phyloP scores from a whole-genome alignment of 1,284 basidiomycete genomes.

The Pyrrhoderma lamaoense region DNA sequence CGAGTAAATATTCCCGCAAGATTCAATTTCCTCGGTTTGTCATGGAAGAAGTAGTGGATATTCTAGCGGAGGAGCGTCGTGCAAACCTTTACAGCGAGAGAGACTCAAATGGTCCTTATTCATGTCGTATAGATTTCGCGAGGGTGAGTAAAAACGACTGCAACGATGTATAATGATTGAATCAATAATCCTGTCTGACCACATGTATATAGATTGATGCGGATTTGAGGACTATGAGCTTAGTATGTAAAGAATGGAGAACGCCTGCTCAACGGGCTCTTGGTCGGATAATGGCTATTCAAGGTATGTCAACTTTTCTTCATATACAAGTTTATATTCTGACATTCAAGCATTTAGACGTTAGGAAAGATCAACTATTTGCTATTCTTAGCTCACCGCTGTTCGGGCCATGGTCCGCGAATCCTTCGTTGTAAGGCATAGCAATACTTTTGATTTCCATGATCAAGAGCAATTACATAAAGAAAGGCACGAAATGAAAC shows the following conservation, averaged over 20 bases:
- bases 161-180: too few species aligned
- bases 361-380: constrained; percentile 5
- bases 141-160: too few species aligned
- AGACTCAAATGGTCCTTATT: constrained; percentile 8
- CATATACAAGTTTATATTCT: neutral
- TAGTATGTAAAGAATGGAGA: constrained; percentile 16
- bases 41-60: constrained; percentile 13
- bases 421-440: constrained; percentile 8
- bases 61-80: constrained; percentile 12
- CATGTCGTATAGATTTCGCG: constrained; percentile 4
- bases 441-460: neutral
- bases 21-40: constrained; percentile 10
- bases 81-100: constrained; percentile 2
- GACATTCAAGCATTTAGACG: neutral
- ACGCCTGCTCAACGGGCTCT: constrained; percentile 12
- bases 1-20: neutral
- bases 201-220: constrained; percentile 5
- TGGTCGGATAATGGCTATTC: constrained; percentile 12
- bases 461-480: neutral
- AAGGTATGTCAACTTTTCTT: constrained; percentile 2
- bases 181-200: neutral
- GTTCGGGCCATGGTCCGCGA: constrained; percentile 16
- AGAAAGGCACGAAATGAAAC: constrained; percentile 2
- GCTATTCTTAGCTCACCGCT: constrained; percentile 7
- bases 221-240: constrained; percentile 14